These are phyloP conservation scores for Chalciporus pseudorubinellus DNA, from an alignment of 768 basidiomycete genomes.

Conservation along the genomic window DNA sequence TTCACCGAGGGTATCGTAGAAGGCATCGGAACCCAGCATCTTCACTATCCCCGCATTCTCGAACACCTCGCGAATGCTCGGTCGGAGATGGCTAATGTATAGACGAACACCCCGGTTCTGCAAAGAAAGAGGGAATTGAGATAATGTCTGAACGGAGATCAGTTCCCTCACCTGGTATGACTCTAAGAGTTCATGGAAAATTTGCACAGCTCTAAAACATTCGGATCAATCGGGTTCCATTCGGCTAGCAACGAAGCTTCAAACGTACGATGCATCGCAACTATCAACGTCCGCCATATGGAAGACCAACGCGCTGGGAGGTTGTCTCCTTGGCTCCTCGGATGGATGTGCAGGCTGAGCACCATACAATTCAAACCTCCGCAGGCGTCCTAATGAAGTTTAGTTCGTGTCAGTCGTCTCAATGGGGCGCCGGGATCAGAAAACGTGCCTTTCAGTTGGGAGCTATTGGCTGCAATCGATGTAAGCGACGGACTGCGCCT, in stretches of 20 bases:
- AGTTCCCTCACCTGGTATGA: slow-evolving; percentile 62
- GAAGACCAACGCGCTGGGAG: slow-evolving; percentile 80
- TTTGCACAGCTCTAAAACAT: slow-evolving; percentile 69
- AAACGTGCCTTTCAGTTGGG: slow-evolving; percentile 75
- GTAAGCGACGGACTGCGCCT: background rate
- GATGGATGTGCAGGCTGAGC: slow-evolving; percentile 79
- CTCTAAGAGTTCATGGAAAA: slow-evolving; percentile 73
- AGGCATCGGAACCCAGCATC: slow-evolving; percentile 43
- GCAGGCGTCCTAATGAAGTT: slow-evolving; percentile 59
- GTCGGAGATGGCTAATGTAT: slow-evolving; percentile 47
- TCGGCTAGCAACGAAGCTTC: background rate
- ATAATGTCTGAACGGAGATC: background rate
- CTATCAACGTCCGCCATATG: slow-evolving; percentile 91
- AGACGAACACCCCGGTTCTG: slow-evolving; percentile 44
- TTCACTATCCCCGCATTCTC: slow-evolving; percentile 43
- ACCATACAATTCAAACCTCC: slow-evolving; percentile 88
- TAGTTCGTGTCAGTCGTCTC: background rate
- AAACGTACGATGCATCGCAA: slow-evolving; percentile 84
- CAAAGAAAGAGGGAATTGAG: background rate
- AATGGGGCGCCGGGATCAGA: background rate
- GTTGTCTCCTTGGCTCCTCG: slow-evolving; percentile 74
- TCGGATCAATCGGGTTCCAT: slow-evolving; percentile 6
- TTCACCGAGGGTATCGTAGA: slow-evolving; percentile 42
- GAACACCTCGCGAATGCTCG: slow-evolving; percentile 36
- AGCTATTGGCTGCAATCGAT: slow-evolving; percentile 73